Base-by-base conservation (phyloP, 768 basidiomycete species). In the Coprinellus micaceus region DNA sequence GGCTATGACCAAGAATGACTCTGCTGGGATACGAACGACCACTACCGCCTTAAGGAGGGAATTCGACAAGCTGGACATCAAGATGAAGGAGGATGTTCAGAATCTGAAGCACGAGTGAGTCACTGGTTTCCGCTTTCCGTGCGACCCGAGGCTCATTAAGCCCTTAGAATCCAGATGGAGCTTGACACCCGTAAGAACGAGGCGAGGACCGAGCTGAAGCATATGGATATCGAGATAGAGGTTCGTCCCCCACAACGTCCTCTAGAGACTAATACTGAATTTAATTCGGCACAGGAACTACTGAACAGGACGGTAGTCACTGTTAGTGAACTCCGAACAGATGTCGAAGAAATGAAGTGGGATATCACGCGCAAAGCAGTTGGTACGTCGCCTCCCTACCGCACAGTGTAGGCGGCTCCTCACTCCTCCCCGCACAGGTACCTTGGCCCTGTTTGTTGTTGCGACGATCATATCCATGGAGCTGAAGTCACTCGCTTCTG, bases 131-230 rank as follows among this genome's bases (percentile, higher is more conserved):
- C 33, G n/a, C 40, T 52, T 43, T 37, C 39, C 26, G 54, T 50
- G 43, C 25, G 6, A 17, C 21, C 52, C 33, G 33, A 12, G 56
- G 46, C 52, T 46, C 41, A 61, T 44, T 57, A 51, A 37, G 15
- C 26, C 13, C 50, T 43, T 41, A 97, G 94, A 65, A 91, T 95
- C 50, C 94, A 98, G 70, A 94, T 98, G 86, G 97, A 99, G 54
- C 78, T 98, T 58, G 93, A 96, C 64, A 94, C 86, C 59, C 81
- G 96, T 56, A 98, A 94, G 76, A 92, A 89, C 61, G 97, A 98
- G 67, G 82, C 86, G 13, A 88, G 86, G 65, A 78, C 85, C 1
- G 94, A 98, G 51, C 65, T 91, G 57, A 96, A 94, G 71, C 81
- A 79, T 52, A 85, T 88, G 62, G 94, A 94, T 63, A 89, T 98